These are phyloP conservation scores for Diplosphaera chodatii DNA, from an alignment of 139 green algal species.

Conservation along the genomic window DNA sequence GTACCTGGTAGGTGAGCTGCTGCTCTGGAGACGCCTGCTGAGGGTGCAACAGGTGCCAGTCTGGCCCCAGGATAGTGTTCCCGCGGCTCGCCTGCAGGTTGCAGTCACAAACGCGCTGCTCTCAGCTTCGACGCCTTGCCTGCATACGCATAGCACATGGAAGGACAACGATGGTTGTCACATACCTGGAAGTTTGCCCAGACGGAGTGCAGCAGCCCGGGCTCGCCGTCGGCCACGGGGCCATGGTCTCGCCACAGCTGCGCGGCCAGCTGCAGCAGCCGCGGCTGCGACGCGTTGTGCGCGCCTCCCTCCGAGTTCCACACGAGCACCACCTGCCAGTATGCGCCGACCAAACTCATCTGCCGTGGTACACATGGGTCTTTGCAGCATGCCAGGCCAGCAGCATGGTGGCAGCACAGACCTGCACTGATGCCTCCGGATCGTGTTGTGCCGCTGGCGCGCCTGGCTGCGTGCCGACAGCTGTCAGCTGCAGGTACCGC, in stretches of 20 bases:
- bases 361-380: too few species aligned
- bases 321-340: conserved; percentile 53
- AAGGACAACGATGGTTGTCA: too few species aligned
- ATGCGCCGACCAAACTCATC: too few species aligned
- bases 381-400: too few species aligned
- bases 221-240: not conserved
- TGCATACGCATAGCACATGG: too few species aligned
- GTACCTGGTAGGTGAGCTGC: conserved; percentile 1
- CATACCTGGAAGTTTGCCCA: too few species aligned
- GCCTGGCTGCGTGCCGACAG: conserved; percentile 12
- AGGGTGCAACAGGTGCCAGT: conserved; percentile 30
- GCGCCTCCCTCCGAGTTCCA: conserved; percentile 17
- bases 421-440: not conserved
- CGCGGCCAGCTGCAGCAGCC: not conserved
- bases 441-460: not conserved
- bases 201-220: conserved; percentile 54
- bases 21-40: not conserved
- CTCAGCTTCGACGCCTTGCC: too few species aligned
- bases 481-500: conserved; percentile 61
- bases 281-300: too few species aligned
- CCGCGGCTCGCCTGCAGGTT: conserved; percentile 51
- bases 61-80: conserved; percentile 47
- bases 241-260: not conserved
- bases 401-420: too few species aligned
- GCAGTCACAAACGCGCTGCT: too few species aligned